A percentile compares a stretch with the other conserved stretches of the same genome.
These are phyloP conservation scores for Mycena indigotica DNA, from an alignment of 768 basidiomycete species.

Conservation along the genomic window DNA sequence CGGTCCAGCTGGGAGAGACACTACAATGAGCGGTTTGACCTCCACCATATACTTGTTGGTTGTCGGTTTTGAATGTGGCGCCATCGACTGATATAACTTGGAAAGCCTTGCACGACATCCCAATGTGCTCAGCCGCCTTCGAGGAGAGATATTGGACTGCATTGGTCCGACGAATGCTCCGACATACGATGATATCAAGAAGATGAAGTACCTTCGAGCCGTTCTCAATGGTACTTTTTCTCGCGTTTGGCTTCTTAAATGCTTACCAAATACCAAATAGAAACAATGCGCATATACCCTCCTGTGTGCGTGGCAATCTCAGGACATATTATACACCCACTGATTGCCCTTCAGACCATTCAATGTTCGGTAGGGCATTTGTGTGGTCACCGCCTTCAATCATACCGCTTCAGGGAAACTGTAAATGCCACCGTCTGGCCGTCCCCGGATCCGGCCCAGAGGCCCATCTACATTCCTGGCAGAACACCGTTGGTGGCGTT, in stretches of 20 bases:
- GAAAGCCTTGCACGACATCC: not conserved
- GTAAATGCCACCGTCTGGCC: constrained; percentile 34
- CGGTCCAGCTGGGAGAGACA: not conserved
- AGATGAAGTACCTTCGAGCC: not conserved
- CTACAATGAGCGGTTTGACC: not conserved
- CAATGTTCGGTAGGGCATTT: constrained; percentile 20
- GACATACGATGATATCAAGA: not conserved
- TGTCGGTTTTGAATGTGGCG: not conserved
- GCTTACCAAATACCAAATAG: constrained; percentile 26
- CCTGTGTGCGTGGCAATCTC: constrained; percentile 40
- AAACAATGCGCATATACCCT: constrained; percentile 56
- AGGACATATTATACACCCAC: not conserved
- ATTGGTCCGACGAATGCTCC: not conserved
- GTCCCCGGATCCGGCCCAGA: constrained; percentile 26
- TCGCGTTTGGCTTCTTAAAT: not conserved
- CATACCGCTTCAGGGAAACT: constrained; percentile 6
- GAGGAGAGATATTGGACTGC: not conserved
- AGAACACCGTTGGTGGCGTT: constrained; percentile 25
- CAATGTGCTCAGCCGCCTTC: not conserved
- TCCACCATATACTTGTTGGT: not conserved
- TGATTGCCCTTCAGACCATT: constrained; percentile 1
- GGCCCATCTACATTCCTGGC: constrained; percentile 39
- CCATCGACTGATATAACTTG: too few relatives aligned
- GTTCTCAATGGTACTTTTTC: not conserved
- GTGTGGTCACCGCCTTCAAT: not conserved